Evolutionary conservation across 257 asterid species (phyloP).

Genomic region (Jasminum sambac): DNA sequence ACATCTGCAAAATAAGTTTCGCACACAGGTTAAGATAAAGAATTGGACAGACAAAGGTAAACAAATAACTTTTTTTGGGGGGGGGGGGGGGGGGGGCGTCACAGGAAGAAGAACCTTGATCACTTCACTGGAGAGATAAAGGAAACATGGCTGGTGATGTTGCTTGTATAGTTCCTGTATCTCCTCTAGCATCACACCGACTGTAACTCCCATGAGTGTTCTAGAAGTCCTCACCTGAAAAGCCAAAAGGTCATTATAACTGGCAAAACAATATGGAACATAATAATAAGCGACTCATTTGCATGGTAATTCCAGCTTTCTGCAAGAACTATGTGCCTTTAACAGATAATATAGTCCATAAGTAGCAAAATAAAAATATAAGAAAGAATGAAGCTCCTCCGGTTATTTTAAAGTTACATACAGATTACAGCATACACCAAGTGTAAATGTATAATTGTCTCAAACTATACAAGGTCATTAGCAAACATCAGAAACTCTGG

Average conservation of each 20-base stretch:
- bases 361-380: background rate
- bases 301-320: slow-evolving; percentile 10
- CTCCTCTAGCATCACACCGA: slow-evolving; percentile 94
- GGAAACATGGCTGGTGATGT: slow-evolving; percentile 91
- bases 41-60: slow-evolving; percentile 1
- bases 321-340: slow-evolving; percentile 1
- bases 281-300: slow-evolving; percentile 6
- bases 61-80: slow-evolving; percentile 23
- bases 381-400: background rate
- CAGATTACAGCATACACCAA: background rate
- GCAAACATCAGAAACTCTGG: slow-evolving; percentile 18
- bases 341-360: background rate
- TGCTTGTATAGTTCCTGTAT: slow-evolving; percentile 79
- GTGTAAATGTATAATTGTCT: slow-evolving; percentile 9
- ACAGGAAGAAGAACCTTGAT: slow-evolving; percentile 95
- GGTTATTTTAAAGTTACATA: background rate
- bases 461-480: slow-evolving; percentile 4
- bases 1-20: slow-evolving; percentile 54
- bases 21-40: slow-evolving; percentile 26
- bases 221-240: slow-evolving; percentile 87
- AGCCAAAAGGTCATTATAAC: slow-evolving; percentile 20
- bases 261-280: slow-evolving; percentile 17
- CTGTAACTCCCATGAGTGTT: slow-evolving; percentile 85
- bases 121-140: slow-evolving; percentile 96
- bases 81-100: too few species aligned